Evolutionary conservation across 345 rosid species (phyloP).

Genomic region (Boechera retrofracta): DNA sequence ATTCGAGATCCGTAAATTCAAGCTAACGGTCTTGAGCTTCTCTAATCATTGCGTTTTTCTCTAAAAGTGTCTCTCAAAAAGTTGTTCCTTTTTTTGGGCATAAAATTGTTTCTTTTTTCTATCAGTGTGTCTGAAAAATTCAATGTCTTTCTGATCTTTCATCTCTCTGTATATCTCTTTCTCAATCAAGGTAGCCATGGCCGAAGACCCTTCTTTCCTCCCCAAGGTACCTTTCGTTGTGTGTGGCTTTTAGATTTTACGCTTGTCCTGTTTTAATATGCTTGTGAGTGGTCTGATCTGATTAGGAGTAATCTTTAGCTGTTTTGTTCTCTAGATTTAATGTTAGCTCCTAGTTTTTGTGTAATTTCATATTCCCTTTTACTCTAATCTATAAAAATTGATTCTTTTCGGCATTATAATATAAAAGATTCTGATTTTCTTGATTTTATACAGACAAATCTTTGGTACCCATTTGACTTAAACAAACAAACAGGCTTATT

Average conservation of each 20-base stretch:
- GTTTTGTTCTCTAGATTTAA: slow-evolving; percentile 18
- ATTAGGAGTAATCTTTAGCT: slow-evolving; percentile 16
- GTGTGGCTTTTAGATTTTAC: not conserved
- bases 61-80: slow-evolving; percentile 11
- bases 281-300: slow-evolving; percentile 41
- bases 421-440: not conserved
- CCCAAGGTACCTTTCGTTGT: slow-evolving; percentile 56
- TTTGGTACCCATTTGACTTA: not conserved
- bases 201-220: slow-evolving; percentile 68
- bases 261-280: slow-evolving; percentile 18
- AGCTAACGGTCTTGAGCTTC: slow-evolving; percentile 29
- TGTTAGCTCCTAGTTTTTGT: not conserved
- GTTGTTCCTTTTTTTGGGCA: not conserved
- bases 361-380: not conserved
- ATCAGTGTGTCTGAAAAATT: slow-evolving; percentile 32
- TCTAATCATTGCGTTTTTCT: slow-evolving; percentile 43
- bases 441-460: slow-evolving; percentile 33
- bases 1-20: slow-evolving; percentile 36
- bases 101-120: not conserved
- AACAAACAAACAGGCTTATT: slow-evolving; percentile 10
- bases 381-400: slow-evolving; percentile 14
- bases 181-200: slow-evolving; percentile 51
- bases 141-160: slow-evolving; percentile 54
- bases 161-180: slow-evolving; percentile 24
- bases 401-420: slow-evolving; percentile 23